Evolutionary conservation across 1,284 basidiomycete genomes (phyloP).

Genomic region (Fomitopsis pinicola): DNA sequence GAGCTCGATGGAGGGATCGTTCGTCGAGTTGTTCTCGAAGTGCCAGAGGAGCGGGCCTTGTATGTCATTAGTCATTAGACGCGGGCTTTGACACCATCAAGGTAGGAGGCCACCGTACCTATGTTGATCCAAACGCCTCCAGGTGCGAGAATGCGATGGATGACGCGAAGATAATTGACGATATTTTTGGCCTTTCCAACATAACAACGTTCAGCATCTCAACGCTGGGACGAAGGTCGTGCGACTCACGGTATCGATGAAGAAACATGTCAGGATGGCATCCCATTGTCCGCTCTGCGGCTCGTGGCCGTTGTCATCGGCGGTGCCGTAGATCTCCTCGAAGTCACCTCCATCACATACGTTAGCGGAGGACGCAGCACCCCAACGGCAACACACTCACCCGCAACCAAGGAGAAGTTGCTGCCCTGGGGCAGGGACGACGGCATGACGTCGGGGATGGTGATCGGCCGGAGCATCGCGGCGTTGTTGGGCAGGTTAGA

Average conservation of each 20-base stretch:
- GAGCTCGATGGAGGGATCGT: slow-evolving; percentile 84
- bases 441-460: slow-evolving; percentile 82
- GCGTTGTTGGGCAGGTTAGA: slow-evolving; percentile 69
- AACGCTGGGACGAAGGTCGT: not conserved
- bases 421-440: slow-evolving; percentile 57
- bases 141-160: slow-evolving; percentile 74
- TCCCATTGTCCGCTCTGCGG: slow-evolving; percentile 81
- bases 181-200: slow-evolving; percentile 78
- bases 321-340: slow-evolving; percentile 82
- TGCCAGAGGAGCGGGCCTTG: slow-evolving; percentile 93
- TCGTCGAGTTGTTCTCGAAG: slow-evolving; percentile 83
- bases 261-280: slow-evolving; percentile 93
- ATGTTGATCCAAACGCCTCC: slow-evolving; percentile 92
- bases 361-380: not conserved
- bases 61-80: not conserved
- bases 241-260: slow-evolving; percentile 84
- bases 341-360: slow-evolving; percentile 67
- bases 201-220: not conserved
- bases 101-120: slow-evolving; percentile 26
- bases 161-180: slow-evolving; percentile 83
- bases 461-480: slow-evolving; percentile 63
- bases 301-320: slow-evolving; percentile 41
- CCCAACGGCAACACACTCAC: slow-evolving; percentile 28
- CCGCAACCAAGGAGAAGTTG: slow-evolving; percentile 72
- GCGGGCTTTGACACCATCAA: no score